These are phyloP conservation scores for Verbena officinalis DNA, from an alignment of 257 asterid species.

Conservation along the genomic window DNA sequence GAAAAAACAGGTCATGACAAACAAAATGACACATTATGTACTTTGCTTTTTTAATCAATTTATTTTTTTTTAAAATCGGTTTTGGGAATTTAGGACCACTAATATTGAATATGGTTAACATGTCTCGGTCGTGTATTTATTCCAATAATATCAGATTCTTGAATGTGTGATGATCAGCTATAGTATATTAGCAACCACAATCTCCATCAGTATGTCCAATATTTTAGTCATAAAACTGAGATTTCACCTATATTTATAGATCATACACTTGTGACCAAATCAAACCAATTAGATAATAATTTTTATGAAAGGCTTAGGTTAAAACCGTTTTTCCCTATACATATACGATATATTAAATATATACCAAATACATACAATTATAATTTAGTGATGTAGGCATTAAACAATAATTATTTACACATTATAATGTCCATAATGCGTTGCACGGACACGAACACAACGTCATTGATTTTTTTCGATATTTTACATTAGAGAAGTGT, in stretches of 20 bases:
- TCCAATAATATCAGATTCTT: background rate
- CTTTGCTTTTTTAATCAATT: background rate
- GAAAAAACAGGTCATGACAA: background rate
- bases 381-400: too few relatives aligned
- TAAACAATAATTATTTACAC: too few relatives aligned
- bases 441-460: too few relatives aligned
- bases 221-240: background rate
- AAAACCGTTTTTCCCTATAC: too few relatives aligned
- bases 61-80: background rate
- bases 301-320: background rate
- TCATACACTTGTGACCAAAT: too few relatives aligned
- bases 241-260: background rate
- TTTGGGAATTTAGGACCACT: conserved; percentile 11
- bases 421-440: too few relatives aligned
- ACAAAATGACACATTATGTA: background rate
- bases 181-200: background rate
- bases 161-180: background rate
- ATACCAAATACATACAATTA: too few relatives aligned
- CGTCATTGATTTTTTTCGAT: too few relatives aligned
- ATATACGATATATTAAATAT: too few relatives aligned
- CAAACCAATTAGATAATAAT: background rate
- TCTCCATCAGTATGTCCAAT: background rate
- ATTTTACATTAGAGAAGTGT: too few relatives aligned
- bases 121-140: background rate
- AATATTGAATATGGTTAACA: conserved; percentile 10